phyloP scores from a whole-genome alignment of 768 basidiomycete genomes.

The Tricholoma bakamatsutake region DNA sequence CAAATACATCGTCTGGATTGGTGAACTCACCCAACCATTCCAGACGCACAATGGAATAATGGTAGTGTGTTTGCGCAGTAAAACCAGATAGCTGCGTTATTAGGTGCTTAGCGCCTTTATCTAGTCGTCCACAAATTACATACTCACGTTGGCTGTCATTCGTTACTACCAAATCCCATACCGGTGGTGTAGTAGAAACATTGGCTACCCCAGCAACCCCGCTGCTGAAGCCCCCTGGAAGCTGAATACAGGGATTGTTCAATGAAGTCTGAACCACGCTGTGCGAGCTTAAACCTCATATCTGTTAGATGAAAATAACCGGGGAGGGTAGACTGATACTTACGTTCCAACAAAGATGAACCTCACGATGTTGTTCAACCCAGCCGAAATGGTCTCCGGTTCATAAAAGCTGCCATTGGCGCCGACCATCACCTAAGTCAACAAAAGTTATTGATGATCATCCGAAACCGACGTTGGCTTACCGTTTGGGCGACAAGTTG shows the following conservation, averaged over 20 bases:
- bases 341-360: slow-evolving; percentile 37
- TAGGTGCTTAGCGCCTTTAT: not conserved
- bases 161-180: slow-evolving; percentile 32
- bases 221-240: slow-evolving; percentile 36
- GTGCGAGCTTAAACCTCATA: slow-evolving; percentile 23
- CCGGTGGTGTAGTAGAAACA: slow-evolving; percentile 11
- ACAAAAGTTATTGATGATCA: not conserved
- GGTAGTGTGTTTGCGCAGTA: slow-evolving; percentile 32
- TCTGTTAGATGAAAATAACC: not conserved
- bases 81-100: slow-evolving; percentile 27
- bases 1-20: not conserved
- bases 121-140: not conserved
- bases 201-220: slow-evolving; percentile 23
- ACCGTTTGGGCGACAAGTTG: not conserved
- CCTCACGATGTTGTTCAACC: slow-evolving; percentile 13
- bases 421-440: not conserved
- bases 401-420: not conserved
- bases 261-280: slow-evolving; percentile 34
- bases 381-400: not conserved
- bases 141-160: slow-evolving; percentile 24
- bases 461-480: not conserved
- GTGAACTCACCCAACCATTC: slow-evolving; percentile 34
- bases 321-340: slow-evolving; percentile 3
- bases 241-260: slow-evolving; percentile 31
- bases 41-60: slow-evolving; percentile 29